Percentiles rank a stretch among this genome's conserved stretches.
These are phyloP conservation scores for Medicago ruthenica DNA, from an alignment of 306 rosid species.

Conservation along the genomic window DNA sequence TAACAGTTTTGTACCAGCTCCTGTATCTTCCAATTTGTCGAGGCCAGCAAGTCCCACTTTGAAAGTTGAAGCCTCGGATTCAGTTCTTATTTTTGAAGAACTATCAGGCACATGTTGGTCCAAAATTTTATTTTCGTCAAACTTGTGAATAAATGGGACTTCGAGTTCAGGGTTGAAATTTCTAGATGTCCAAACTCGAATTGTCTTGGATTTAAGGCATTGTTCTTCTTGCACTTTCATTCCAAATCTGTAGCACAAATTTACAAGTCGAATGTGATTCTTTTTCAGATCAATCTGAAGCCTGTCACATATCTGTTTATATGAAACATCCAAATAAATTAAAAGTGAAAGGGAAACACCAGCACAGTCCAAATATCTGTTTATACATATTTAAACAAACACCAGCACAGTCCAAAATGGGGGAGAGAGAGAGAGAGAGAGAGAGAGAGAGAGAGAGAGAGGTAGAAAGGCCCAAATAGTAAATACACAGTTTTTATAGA, in stretches of 20 bases:
- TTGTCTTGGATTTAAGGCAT: conserved; percentile 57
- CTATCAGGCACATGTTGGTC: conserved; percentile 42
- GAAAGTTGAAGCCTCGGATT: conserved; percentile 42
- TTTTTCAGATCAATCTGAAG: conserved; percentile 82
- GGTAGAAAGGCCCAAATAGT: background rate
- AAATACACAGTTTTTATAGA: background rate
- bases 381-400: conserved; percentile 25
- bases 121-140: conserved; percentile 50
- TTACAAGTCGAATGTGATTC: conserved; percentile 62
- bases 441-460: background rate
- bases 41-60: conserved; percentile 42
- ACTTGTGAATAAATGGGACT: conserved; percentile 46
- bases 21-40: conserved; percentile 42
- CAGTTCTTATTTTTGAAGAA: conserved; percentile 45
- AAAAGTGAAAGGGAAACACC: conserved; percentile 32
- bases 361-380: no score
- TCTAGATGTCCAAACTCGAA: conserved; percentile 78
- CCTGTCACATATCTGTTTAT: conserved; percentile 68
- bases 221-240: conserved; percentile 76
- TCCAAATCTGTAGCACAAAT: conserved; percentile 77
- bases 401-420: background rate
- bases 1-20: conserved; percentile 47
- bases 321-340: conserved; percentile 41
- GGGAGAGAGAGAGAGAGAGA: no score
- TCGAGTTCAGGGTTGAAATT: conserved; percentile 63